phyloP scores from a whole-genome alignment of 176 grass and related monocot genomes.

The Eragrostis curvula region DNA sequence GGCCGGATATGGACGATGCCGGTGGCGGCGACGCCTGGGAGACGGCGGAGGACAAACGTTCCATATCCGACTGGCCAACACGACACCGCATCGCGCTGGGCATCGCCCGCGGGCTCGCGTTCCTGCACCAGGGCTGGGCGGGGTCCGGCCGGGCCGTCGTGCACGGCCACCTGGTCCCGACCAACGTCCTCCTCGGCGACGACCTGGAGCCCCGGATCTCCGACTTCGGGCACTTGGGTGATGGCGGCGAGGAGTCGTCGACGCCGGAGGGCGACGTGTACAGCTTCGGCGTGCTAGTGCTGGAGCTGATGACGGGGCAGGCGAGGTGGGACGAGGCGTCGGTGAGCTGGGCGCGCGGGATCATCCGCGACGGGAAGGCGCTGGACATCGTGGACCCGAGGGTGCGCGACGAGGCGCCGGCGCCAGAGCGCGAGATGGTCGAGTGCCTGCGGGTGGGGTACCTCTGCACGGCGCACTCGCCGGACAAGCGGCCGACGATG shows the following conservation, averaged over 20 bases:
- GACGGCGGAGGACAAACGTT: conserved; percentile 47
- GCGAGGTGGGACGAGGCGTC: conserved; percentile 61
- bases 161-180: conserved; percentile 74
- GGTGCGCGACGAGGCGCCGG: conserved; percentile 33
- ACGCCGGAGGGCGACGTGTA: conserved; percentile 69
- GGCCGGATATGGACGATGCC: conserved; percentile 65
- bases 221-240: conserved; percentile 47
- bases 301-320: conserved; percentile 81
- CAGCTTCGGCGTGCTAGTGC: conserved; percentile 69
- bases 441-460: conserved; percentile 76
- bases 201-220: conserved; percentile 79
- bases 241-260: neutral
- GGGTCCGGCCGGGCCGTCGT: conserved; percentile 48
- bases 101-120: conserved; percentile 71
- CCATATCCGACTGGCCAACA: conserved; percentile 65
- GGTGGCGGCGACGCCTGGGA: conserved; percentile 67
- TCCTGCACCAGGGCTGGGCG: conserved; percentile 95
- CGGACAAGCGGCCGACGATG: conserved; percentile 89
- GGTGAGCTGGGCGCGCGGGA: conserved; percentile 57
- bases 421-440: conserved; percentile 64
- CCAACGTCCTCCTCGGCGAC: conserved; percentile 81
- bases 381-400: conserved; percentile 63
- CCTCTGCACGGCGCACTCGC: conserved; percentile 78
- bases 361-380: conserved; percentile 56
- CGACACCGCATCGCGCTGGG: conserved; percentile 79